phyloP scores from a whole-genome alignment of 257 asterid species.

The Phtheirospermum japonicum region DNA sequence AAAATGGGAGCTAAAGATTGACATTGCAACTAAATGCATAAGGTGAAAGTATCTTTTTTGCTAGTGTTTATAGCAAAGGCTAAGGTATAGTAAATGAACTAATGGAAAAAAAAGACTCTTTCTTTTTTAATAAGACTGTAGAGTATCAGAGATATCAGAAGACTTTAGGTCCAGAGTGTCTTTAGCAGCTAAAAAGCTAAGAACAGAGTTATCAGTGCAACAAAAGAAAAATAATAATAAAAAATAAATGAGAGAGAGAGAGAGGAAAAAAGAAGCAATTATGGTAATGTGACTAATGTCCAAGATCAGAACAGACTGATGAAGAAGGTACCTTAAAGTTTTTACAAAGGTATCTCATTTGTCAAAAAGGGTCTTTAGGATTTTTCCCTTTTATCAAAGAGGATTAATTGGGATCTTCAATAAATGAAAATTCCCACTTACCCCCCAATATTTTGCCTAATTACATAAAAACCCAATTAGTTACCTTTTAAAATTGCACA shows the following conservation, averaged over 20 bases:
- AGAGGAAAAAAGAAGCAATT: constrained; percentile 33
- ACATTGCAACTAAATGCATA: constrained; percentile 22
- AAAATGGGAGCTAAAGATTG: constrained; percentile 29
- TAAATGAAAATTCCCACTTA: background rate
- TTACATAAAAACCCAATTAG: no score
- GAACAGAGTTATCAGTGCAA: constrained; percentile 46
- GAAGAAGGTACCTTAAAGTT: constrained; percentile 24
- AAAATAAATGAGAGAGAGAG: no score
- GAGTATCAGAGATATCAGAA: constrained; percentile 45
- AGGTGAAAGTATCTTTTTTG: constrained; percentile 25
- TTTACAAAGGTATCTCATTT: constrained; percentile 16
- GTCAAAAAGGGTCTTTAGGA: constrained; percentile 1
- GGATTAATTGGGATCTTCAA: constrained; percentile 22
- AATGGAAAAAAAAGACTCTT: background rate
- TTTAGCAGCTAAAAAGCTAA: constrained; percentile 44
- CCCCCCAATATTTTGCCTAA: no score
- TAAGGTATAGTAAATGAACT: constrained; percentile 43
- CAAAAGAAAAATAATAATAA: no score
- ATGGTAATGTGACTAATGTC: constrained; percentile 31
- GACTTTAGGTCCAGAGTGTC: no score
- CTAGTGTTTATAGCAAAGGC: constrained; percentile 48
- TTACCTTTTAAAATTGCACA: no score
- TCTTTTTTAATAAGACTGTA: constrained; percentile 14
- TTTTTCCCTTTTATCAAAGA: constrained; percentile 25
- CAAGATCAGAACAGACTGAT: constrained; percentile 36